Evolutionary conservation across 2,329 filamentous ascomycete genomes (phyloP).

Genomic region (Periconia digitata): DNA sequence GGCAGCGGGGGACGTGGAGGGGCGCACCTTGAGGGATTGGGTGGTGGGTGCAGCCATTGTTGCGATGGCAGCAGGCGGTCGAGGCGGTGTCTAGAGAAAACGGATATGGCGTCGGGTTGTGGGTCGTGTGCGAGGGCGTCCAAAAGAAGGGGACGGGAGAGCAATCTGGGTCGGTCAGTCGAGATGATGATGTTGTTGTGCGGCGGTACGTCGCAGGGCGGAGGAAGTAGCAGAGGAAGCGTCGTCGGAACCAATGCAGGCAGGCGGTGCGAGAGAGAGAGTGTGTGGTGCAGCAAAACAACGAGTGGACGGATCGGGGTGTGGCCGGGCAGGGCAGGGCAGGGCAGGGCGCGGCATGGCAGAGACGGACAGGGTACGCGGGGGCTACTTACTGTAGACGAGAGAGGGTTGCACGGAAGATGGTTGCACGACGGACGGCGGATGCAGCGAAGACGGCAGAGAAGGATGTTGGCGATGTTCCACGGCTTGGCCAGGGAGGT

Average conservation of each 20-base stretch:
- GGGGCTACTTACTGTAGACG: not conserved
- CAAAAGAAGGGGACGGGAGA: too few species aligned
- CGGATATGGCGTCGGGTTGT: slow-evolving; percentile 5
- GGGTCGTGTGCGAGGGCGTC: slow-evolving; percentile 6
- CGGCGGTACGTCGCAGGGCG: slow-evolving; percentile 4
- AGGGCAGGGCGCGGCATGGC: not conserved
- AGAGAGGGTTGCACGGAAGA: not conserved
- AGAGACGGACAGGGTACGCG: not conserved
- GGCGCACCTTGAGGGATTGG: slow-evolving; percentile 82
- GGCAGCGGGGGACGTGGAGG: not conserved
- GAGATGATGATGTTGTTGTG: too few species aligned
- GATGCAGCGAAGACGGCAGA: slow-evolving; percentile 25
- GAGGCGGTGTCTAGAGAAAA: slow-evolving; percentile 3
- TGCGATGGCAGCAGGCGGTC: slow-evolving; percentile 6
- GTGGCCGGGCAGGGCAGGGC: not conserved
- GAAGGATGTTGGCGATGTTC: slow-evolving; percentile 38
- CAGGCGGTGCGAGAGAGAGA: not conserved
- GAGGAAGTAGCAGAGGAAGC: not conserved
- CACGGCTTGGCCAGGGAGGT: slow-evolving; percentile 40
- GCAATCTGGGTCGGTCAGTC: too few species aligned
- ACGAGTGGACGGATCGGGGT: too few species aligned
- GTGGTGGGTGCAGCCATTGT: slow-evolving; percentile 79
- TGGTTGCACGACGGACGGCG: slow-evolving; percentile 4
- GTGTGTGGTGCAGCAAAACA: too few species aligned
- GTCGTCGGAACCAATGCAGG: too few species aligned